A percentile compares a stretch with the other conserved stretches of the same genome.
Evolutionary conservation across 169 alveolate genomes (phyloP).

Genomic region (Plasmodium inui): DNA sequence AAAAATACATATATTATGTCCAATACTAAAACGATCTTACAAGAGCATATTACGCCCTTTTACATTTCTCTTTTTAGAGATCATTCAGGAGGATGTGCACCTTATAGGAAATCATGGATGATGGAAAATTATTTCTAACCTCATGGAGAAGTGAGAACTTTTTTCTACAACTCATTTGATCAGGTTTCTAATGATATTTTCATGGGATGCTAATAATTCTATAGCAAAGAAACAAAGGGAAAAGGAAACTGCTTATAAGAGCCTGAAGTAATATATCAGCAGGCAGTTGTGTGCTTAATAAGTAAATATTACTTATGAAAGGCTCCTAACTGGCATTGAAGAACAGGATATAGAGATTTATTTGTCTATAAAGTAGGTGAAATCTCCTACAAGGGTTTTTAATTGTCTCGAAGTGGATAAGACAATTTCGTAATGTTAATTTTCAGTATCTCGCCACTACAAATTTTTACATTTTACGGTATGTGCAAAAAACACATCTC

Average conservation of each 20-base stretch:
- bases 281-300: not conserved
- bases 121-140: no score
- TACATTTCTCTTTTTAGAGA: no score
- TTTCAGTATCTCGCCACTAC: not conserved
- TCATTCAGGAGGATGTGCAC: no score
- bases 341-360: not conserved
- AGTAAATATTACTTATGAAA: not conserved
- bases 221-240: no score
- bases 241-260: not conserved
- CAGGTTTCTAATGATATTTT: no score
- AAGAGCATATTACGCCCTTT: no score
- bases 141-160: no score
- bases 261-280: not conserved
- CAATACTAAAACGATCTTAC: no score
- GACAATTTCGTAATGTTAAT: not conserved
- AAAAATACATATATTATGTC: no score
- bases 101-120: no score
- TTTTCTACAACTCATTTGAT: no score
- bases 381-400: not conserved
- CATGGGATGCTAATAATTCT: no score
- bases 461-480: not conserved
- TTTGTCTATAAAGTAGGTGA: not conserved
- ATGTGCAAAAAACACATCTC: not conserved
- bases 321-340: not conserved
- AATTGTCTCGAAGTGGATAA: not conserved